These are phyloP conservation scores for Phoma herbarum DNA, from an alignment of 2,329 filamentous ascomycete species.

Conservation along the genomic window DNA sequence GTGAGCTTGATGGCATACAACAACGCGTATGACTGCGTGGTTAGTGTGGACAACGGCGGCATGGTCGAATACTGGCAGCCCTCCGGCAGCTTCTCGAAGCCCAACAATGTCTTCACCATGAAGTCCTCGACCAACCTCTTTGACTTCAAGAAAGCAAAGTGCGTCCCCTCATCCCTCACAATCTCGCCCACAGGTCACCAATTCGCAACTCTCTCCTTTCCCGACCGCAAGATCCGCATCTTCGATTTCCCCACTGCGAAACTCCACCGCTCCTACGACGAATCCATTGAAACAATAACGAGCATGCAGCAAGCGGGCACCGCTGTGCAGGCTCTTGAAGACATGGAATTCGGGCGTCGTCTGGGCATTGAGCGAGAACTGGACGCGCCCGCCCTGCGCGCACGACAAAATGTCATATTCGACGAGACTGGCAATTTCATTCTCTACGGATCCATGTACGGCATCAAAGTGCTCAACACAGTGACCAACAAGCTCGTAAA, in stretches of 20 bases:
- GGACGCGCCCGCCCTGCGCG: conserved; percentile 71
- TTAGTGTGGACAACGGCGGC: conserved; percentile 87
- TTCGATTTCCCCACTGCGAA: conserved; percentile 94
- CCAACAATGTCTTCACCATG: conserved; percentile 87
- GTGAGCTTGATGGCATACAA: conserved; percentile 92
- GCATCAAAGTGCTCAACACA: conserved; percentile 95
- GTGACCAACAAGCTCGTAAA: conserved; percentile 92
- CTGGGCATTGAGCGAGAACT: conserved; percentile 87
- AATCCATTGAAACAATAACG: conserved; percentile 86
- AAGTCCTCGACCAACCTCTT: conserved; percentile 96
- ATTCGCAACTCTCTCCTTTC: conserved; percentile 89
- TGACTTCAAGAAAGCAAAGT: conserved; percentile 94
- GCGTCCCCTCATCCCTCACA: conserved; percentile 79
- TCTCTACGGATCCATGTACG: conserved; percentile 89
- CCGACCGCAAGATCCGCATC: conserved; percentile 89
- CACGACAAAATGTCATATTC: conserved; percentile 86
- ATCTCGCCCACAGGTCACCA: conserved; percentile 87
- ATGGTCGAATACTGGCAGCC: conserved; percentile 99
- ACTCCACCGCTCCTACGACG: conserved; percentile 91
- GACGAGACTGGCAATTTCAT: conserved; percentile 97
- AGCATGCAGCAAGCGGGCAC: conserved; percentile 97
- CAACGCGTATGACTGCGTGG: conserved; percentile 83
- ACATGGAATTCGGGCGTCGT: conserved; percentile 89
- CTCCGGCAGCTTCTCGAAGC: conserved; percentile 83
- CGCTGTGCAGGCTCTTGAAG: conserved; percentile 79